phyloP scores from a whole-genome alignment of 352 stramenopile species.

The Globisporangium spinosum region DNA sequence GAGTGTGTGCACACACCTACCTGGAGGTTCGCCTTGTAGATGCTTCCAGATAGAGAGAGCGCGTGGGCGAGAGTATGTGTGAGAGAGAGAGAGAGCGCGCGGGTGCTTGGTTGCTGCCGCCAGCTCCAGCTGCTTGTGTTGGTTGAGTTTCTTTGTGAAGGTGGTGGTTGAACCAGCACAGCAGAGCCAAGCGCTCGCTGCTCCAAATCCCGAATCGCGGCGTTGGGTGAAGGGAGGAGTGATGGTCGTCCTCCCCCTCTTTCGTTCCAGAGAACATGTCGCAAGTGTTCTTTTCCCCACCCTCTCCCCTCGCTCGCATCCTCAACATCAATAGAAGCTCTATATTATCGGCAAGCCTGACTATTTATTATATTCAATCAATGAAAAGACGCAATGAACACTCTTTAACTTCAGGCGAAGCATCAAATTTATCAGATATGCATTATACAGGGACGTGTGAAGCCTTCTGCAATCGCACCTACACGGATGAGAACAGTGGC shows the following conservation, averaged over 20 bases:
- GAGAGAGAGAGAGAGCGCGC: neutral
- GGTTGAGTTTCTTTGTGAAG: constrained; percentile 8
- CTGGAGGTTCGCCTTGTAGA: neutral
- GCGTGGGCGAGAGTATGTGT: too few species aligned
- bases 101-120: neutral
- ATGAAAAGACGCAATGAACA: too few species aligned
- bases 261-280: constrained; percentile 7
- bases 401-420: too few species aligned
- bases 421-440: too few species aligned
- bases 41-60: neutral
- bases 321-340: too few species aligned
- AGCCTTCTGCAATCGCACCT: neutral
- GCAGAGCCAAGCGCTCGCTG: constrained; percentile 1
- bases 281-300: constrained; percentile 13
- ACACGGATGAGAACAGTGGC: neutral
- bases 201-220: neutral
- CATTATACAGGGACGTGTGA: neutral
- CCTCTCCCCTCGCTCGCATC: constrained; percentile 5
- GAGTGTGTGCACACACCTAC: neutral
- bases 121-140: neutral
- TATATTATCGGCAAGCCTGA: too few species aligned
- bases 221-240: constrained; percentile 9
- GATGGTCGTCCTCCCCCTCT: neutral
- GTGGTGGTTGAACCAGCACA: constrained; percentile 8
- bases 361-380: too few species aligned